Evolutionary conservation across 2,329 filamentous ascomycete genomes (phyloP).

Genomic region (Xylaria sp.): DNA sequence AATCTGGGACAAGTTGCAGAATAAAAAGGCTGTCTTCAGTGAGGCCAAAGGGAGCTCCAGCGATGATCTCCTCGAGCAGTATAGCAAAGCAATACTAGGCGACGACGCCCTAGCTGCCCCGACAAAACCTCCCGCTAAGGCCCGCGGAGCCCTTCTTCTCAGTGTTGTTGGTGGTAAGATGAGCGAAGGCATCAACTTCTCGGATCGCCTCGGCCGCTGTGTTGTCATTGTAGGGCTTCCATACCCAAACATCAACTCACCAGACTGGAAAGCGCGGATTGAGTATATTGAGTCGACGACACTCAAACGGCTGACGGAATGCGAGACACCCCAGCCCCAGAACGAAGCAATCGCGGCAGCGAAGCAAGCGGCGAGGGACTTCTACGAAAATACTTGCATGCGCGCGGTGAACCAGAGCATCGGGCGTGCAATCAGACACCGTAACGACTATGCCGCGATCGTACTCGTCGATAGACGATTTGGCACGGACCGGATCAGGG

Average conservation of each 20-base stretch:
- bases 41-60: constrained; percentile 60
- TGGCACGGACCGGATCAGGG: constrained; percentile 70
- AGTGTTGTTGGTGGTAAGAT: constrained; percentile 94
- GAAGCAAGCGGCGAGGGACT: constrained; percentile 71
- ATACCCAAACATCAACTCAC: constrained; percentile 86
- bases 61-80: constrained; percentile 76
- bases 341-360: constrained; percentile 45
- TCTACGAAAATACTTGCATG: constrained; percentile 96
- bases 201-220: constrained; percentile 84
- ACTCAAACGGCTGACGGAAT: constrained; percentile 43
- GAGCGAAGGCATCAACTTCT: constrained; percentile 98
- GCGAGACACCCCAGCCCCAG: constrained; percentile 26
- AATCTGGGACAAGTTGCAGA: constrained; percentile 63
- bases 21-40: constrained; percentile 67
- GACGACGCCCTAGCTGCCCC: constrained; percentile 38
- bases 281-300: constrained; percentile 77
- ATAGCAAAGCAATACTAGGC: constrained; percentile 70
- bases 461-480: constrained; percentile 84
- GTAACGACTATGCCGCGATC: constrained; percentile 87
- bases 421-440: constrained; percentile 87
- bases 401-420: constrained; percentile 96
- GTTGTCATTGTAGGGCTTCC: constrained; percentile 92
- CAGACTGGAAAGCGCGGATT: constrained; percentile 92
- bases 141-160: constrained; percentile 76
- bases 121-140: neutral